A percentile compares a stretch with the other conserved stretches of the same genome.
Conservation (phyloP, 225 moss, liverwort and hornwort genomes). For the Polytrichum formosum region DNA sequence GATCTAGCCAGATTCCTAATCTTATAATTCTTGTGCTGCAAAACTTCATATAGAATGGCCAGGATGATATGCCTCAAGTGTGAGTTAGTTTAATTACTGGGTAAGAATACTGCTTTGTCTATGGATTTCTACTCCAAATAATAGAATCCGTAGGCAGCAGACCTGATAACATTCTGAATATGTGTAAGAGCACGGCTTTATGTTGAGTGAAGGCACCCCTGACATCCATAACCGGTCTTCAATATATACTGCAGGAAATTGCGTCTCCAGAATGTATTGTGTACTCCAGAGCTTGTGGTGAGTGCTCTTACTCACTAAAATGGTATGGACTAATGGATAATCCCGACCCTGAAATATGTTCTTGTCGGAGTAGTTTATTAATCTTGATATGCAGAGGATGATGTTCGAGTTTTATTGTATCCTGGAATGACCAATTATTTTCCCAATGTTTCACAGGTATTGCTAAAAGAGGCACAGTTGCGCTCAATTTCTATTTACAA, state of each 20-base stretch:
- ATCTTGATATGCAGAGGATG: neutral
- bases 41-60: too few species aligned
- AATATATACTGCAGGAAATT: constrained; percentile 31
- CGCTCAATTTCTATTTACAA: constrained; percentile 35
- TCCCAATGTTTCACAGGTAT: constrained; percentile 14
- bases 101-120: neutral
- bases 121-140: too few species aligned
- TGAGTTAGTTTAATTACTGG: neutral
- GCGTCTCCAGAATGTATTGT: constrained; percentile 37
- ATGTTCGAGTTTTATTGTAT: too few species aligned
- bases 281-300: constrained; percentile 51
- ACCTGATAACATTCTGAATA: too few species aligned
- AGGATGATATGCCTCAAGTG: too few species aligned
- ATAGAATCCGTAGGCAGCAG: too few species aligned
- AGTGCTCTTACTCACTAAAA: constrained; percentile 3
- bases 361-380: neutral
- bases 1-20: too few species aligned
- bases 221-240: neutral
- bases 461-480: constrained; percentile 30
- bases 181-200: too few species aligned
- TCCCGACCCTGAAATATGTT: neutral
- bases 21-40: too few species aligned
- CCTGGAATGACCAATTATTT: too few species aligned
- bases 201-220: too few species aligned
- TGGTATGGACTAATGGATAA: too few species aligned